phyloP scores from a whole-genome alignment of 2,329 filamentous ascomycete genomes.

The Aulographum hederae region DNA sequence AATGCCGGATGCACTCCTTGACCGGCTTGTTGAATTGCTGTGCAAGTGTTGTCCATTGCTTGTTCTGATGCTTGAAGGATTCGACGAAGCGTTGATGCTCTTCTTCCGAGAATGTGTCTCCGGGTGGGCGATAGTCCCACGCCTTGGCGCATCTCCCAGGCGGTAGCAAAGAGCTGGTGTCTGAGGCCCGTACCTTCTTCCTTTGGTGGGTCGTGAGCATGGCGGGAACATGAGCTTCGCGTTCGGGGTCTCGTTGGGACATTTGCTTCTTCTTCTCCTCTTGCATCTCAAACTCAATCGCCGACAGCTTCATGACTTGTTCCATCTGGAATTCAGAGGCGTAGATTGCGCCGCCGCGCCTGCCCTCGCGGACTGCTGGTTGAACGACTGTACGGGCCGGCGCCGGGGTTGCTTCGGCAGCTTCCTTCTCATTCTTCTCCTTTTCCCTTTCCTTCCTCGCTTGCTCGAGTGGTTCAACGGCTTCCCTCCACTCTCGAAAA shows the following conservation, averaged over 20 bases:
- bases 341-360: background rate
- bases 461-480: slow-evolving; percentile 13
- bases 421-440: slow-evolving; percentile 14
- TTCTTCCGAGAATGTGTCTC: slow-evolving; percentile 56
- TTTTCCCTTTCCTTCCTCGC: slow-evolving; percentile 18
- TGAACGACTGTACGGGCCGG: background rate
- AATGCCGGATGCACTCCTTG: slow-evolving; percentile 68
- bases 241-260: slow-evolving; percentile 55
- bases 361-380: background rate
- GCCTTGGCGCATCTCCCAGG: slow-evolving; percentile 48
- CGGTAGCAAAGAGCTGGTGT: slow-evolving; percentile 46
- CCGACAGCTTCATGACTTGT: slow-evolving; percentile 52
- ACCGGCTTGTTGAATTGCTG: slow-evolving; percentile 52
- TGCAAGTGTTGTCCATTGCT: slow-evolving; percentile 68
- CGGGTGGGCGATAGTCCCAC: slow-evolving; percentile 54
- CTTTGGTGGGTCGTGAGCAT: slow-evolving; percentile 47
- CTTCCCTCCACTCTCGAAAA: slow-evolving; percentile 22
- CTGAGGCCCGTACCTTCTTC: slow-evolving; percentile 39
- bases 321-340: slow-evolving; percentile 54
- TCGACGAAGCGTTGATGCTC: slow-evolving; percentile 57
- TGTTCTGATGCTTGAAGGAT: slow-evolving; percentile 55
- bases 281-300: slow-evolving; percentile 20
- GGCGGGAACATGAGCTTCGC: slow-evolving; percentile 56
- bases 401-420: background rate
- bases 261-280: slow-evolving; percentile 35